Base-by-base conservation (phyloP, 139 green algal species). In the Prasinococcaceae sp. region DNA sequence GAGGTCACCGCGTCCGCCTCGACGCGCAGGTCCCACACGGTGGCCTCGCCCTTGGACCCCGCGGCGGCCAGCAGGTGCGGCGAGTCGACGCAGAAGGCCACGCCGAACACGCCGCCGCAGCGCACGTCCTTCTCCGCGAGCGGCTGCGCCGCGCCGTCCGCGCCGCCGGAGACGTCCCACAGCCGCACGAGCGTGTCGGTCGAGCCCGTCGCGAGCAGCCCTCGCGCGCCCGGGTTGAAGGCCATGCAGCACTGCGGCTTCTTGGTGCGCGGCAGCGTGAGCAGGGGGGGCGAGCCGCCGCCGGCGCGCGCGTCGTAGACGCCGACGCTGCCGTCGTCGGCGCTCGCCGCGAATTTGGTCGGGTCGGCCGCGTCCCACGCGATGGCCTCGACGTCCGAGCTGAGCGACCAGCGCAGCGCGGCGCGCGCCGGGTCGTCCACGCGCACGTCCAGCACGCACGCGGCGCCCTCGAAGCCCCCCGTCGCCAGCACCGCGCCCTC, bases 131-230 rank as follows among this genome's bases (percentile, higher is more conserved):
- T 55, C 0, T 66, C 45, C 6, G 72, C 72, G 24, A 97, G 24
- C 57, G 88, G 49, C 12, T 29, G 48, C 2, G 84, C 78, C 59
- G 60, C 28, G 30, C 74, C 46, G 14, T 47, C 45, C 26, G 46
- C n/a, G n/a, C 33, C 29, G 16, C 12, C 46, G 25, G 36, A 57
- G 0, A 86, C 51, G 48, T 90, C 80, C 90, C 90, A 98, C 36
- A 97, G 65, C 74, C 62, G 3, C 53, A 83, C 80, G 58, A 74
- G 82, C 59, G 93, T 94, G 74, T 98, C 90, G 0, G 82, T 93
- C 3, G 81, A 93, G 0, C 57, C 82, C 0, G 90, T 96, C 8
- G 81, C 70, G 20, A 98, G 59, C 46, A 97, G 61, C 20, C 45
- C 46, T 2, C 76, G 69, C 0, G 69, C 58, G 17, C 50, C 67